Evolutionary conservation across 2,329 filamentous ascomycete genomes (phyloP), one percentile per base, ranked within the genome.

Genomic region (Aspergillus novofumigatus): DNA sequence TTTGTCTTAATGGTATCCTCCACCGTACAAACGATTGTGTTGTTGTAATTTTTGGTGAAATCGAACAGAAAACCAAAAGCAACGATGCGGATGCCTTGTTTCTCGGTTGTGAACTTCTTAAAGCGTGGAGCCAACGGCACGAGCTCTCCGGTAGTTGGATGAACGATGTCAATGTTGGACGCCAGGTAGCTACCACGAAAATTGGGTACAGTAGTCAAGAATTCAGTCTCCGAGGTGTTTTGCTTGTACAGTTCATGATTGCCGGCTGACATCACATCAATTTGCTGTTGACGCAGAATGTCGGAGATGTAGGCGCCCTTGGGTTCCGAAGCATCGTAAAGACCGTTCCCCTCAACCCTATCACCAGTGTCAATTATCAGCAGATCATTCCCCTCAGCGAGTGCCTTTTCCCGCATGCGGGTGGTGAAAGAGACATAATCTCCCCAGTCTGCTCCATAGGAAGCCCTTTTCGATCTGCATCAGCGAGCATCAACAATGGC

Each of bases 311-410:
- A 97, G 68, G 87, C 82, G 23, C 94, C 94, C 70, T 95, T 95
- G 8, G 94, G 94, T 28, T 83, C 80, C 0, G 92, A 96, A 4
- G 87, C 89, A 71, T 97, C 94, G 75, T 96, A 97, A 3, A 99
- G 83, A 1, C 93, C 94, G 70, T 96, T 97, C 38, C 93, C 92
- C 74, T 97, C 94, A 65, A 97, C 85, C 6, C 93, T 85, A 69
- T 97, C 94, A 59, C 94, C 94, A 0, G 92, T 97, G 72, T 99
- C 94, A 61, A 99, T 80, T n/a, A 99, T 79, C n/a, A 99, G 78
- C 17, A 99, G 79, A 71, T 99, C 94, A 28, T 84, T 85, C 48
- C 91, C 92, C 53, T 87, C 81, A 1, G 86, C 83, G 68, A 97
- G 90, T 55, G 92, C 91, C 69, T 85, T 87, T 63, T 86, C 82